Percentiles rank a stretch among this genome's conserved stretches.
These are phyloP conservation scores for Saccharomyces hybrid DNA, from an alignment of 1,139 yeast species.

Conservation along the genomic window DNA sequence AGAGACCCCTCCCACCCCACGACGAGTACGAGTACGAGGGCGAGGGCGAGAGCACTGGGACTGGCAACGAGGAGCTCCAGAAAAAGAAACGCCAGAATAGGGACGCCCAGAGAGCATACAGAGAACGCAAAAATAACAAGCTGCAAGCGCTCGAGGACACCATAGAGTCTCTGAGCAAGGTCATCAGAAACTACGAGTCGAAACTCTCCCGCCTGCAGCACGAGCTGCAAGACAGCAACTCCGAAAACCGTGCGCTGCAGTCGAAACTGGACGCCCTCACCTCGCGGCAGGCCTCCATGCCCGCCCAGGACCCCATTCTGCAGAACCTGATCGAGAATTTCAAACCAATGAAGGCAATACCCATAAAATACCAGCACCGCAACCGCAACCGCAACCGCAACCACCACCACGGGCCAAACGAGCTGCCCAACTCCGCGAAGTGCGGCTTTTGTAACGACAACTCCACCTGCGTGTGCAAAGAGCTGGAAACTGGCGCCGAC, in stretches of 20 bases:
- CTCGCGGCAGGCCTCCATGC: background rate
- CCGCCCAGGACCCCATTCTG: background rate
- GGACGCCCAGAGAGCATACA: constrained; percentile 88
- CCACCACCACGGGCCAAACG: background rate
- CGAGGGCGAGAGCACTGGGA: background rate
- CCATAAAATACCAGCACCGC: background rate
- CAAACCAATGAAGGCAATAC: background rate
- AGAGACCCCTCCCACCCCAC: background rate
- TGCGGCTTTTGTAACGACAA: background rate
- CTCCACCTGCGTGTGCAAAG: background rate
- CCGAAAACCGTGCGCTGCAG: background rate
- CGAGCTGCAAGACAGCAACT: background rate
- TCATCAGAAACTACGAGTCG: constrained; percentile 43
- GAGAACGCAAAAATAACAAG: constrained; percentile 33
- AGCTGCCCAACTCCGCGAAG: background rate
- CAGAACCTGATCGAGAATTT: background rate
- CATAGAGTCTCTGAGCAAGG: constrained; percentile 57
- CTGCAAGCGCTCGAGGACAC: constrained; percentile 49
- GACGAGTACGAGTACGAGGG: background rate
- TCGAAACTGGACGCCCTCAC: background rate
- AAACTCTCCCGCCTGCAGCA: background rate
- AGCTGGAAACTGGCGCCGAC: background rate
- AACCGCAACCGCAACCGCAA: too few relatives aligned
- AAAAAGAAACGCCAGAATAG: constrained; percentile 81
- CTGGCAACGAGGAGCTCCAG: constrained; percentile 29